Evolutionary conservation across 1,139 yeast genomes (phyloP), one percentile per base, ranked within the genome.

Genomic region (Blastobotrys malaysiensis): DNA sequence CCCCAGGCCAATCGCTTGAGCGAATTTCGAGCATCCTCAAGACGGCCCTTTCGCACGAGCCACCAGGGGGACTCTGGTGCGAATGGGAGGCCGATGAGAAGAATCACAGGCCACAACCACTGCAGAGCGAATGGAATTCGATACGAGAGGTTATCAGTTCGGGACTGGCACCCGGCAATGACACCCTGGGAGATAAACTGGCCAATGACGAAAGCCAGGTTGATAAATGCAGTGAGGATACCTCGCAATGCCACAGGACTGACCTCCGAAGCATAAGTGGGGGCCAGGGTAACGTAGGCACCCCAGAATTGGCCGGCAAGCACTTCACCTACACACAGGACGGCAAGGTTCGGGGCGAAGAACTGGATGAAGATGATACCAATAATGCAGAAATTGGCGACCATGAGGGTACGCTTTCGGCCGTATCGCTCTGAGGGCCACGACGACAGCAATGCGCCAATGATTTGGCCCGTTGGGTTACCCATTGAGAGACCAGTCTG

Each of bases 31-130:
- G 83, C 83, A 43, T 71, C 69, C 1, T 61, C 74, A 49, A 69
- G 67, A 44, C 69, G 65, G 46, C 69, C 69, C 61, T 69, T 72
- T 39, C 76, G 71, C 48, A 78, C 76, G 64, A 71, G 74, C 39
- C 39, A 31, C 39, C 39, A 31, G 11, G 39, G 39, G n/a, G 39
- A 31, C 39, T 31, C 39, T 13, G 85, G 85, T 7, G 60, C 61
- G 36, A 64, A 52, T 22, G 61, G 63, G 68, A 79, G 72, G 57
- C 81, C 83, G 49, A 68, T 62, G 50, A 80, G 73, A 64, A 81
- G 73, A 18, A 81, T 83, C 53, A 79, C 59, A 1, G 86, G 85
- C 86, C 86, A 83, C 9, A 77, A 63, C 53, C 54, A 67, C 82
- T 54, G 84, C 81, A 48, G 47, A 31, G 51, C 61, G 44, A 24